These are phyloP conservation scores for Cercospora sp. DNA, from an alignment of 2,329 filamentous ascomycete genomes.

Conservation along the genomic window DNA sequence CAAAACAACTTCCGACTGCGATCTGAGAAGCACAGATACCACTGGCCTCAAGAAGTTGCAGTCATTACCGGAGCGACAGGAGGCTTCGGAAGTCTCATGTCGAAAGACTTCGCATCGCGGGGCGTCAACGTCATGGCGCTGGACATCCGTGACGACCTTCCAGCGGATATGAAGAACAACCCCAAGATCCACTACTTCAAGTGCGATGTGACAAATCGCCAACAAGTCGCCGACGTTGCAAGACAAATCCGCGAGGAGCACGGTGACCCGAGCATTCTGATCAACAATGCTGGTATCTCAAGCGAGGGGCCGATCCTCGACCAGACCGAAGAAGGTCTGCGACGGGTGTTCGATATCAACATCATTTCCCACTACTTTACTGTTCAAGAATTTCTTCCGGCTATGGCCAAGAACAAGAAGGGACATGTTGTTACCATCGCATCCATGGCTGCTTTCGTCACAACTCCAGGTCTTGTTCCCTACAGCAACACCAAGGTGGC, in stretches of 20 bases:
- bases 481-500: conserved; percentile 56
- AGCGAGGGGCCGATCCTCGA: conserved; percentile 51
- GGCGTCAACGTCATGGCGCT: conserved; percentile 44
- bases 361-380: conserved; percentile 54
- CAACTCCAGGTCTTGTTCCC: conserved; percentile 48
- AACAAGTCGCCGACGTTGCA: conserved; percentile 48
- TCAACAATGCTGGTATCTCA: conserved; percentile 56
- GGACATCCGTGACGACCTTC: conserved; percentile 41
- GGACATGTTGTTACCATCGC: conserved; percentile 61
- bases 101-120: conserved; percentile 39
- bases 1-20: conserved; percentile 43
- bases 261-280: conserved; percentile 50
- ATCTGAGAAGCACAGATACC: conserved; percentile 40
- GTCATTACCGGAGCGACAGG: conserved; percentile 40
- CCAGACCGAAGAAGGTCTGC: conserved; percentile 47
- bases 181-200: conserved; percentile 42
- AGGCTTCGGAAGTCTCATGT: conserved; percentile 44
- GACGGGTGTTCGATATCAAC: conserved; percentile 56
- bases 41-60: conserved; percentile 42
- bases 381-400: conserved; percentile 55
- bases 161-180: conserved; percentile 37
- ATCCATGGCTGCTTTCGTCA: conserved; percentile 54
- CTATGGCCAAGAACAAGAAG: conserved; percentile 54
- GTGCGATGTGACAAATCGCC: conserved; percentile 53
- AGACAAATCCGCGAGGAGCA: conserved; percentile 43